These are phyloP conservation scores for Oryza glumipatula DNA, from an alignment of 176 grass and related monocot genomes.

Conservation along the genomic window DNA sequence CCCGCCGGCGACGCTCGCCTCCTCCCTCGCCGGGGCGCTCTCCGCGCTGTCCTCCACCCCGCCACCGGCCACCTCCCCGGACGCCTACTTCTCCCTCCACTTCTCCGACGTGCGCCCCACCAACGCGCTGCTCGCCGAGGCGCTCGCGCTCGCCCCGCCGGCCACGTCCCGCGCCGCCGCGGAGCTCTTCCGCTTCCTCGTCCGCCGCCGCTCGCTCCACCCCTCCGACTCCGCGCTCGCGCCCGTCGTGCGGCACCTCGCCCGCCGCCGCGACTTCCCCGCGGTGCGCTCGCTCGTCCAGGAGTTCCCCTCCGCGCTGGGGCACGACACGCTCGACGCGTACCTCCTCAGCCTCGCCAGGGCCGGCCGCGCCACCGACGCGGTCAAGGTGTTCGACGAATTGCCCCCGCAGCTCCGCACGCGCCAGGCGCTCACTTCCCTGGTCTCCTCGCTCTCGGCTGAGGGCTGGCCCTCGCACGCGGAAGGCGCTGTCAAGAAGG, in stretches of 20 bases:
- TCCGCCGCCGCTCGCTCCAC: constrained; percentile 69
- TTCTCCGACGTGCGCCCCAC: constrained; percentile 88
- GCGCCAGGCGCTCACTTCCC: constrained; percentile 50
- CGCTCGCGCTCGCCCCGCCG: constrained; percentile 71
- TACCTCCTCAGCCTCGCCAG: constrained; percentile 58
- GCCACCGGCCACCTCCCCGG: constrained; percentile 51
- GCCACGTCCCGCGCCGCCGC: constrained; percentile 59
- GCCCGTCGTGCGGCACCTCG: constrained; percentile 70
- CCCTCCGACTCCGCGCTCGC: constrained; percentile 70
- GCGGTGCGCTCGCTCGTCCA: constrained; percentile 60
- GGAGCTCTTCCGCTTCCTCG: constrained; percentile 82
- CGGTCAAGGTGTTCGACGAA: constrained; percentile 69
- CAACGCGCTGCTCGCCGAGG: constrained; percentile 66
- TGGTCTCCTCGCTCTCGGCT: constrained; percentile 60
- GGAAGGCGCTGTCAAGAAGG: constrained; percentile 66
- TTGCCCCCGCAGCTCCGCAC: constrained; percentile 51
- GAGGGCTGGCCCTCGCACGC: constrained; percentile 70
- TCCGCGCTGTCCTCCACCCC: constrained; percentile 49
- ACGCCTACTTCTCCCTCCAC: constrained; percentile 81
- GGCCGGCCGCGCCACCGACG: constrained; percentile 66
- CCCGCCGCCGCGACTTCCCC: constrained; percentile 80
- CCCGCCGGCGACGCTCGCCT: constrained; percentile 53
- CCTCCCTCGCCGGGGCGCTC: constrained; percentile 63
- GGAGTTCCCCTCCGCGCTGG: constrained; percentile 67
- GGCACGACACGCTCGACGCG: constrained; percentile 52